Conservation (phyloP, 1,284 basidiomycete genomes). For the Stereum hirsutum region DNA sequence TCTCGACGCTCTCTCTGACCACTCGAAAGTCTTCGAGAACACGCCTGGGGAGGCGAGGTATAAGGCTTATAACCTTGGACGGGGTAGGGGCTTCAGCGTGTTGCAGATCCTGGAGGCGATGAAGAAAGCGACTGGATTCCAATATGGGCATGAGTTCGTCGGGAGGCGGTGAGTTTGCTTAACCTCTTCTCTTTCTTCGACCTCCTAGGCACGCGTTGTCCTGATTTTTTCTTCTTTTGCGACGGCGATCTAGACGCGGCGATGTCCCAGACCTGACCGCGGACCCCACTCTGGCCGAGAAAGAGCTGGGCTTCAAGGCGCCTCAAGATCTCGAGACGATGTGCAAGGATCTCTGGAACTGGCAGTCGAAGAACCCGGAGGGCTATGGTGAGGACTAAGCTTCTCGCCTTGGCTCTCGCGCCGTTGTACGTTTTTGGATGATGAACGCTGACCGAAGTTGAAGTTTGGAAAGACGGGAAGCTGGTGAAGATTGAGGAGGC, state of each 20-base stretch:
- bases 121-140: conserved; percentile 83
- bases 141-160: conserved; percentile 86
- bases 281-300: conserved; percentile 85
- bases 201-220: neutral
- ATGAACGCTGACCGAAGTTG: too few species aligned
- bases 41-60: conserved; percentile 49
- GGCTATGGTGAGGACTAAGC: conserved; percentile 48
- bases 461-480: too few species aligned
- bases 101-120: conserved; percentile 95
- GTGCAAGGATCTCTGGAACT: conserved; percentile 92
- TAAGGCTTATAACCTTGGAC: conserved; percentile 96
- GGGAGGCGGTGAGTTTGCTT: conserved; percentile 65
- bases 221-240: conserved; percentile 6
- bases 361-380: conserved; percentile 78
- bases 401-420: too few species aligned
- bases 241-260: conserved; percentile 50
- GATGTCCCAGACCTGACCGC: conserved; percentile 98
- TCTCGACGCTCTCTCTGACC: conserved; percentile 72
- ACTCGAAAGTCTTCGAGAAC: conserved; percentile 49
- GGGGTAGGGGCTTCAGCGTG: conserved; percentile 88
- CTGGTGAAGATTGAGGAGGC: too few species aligned
- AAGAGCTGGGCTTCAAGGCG: conserved; percentile 93
- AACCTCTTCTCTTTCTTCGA: conserved; percentile 1
- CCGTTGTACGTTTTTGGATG: too few species aligned
- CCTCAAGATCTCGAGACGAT: conserved; percentile 76